A percentile compares a stretch with the other conserved stretches of the same genome.
These are phyloP conservation scores for Mycosarcoma maydis DNA, from an alignment of 1,284 basidiomycete genomes.

Conservation along the genomic window DNA sequence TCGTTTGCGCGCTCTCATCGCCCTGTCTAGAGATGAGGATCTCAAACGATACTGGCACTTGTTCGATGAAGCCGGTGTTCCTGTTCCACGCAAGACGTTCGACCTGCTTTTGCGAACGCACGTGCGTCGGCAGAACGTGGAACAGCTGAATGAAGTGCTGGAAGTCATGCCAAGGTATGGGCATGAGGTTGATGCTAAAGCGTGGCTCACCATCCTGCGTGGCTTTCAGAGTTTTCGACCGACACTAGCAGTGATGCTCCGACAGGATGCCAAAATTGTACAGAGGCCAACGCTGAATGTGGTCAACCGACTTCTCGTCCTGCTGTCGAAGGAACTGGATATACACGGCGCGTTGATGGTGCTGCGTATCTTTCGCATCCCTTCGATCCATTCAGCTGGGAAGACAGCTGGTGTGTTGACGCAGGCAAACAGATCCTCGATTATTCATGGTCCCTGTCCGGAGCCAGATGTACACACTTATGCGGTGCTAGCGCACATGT, in stretches of 20 bases:
- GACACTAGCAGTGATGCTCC: slow-evolving; percentile 22
- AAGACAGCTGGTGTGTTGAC: no score
- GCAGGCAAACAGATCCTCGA: neutral
- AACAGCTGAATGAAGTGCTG: slow-evolving; percentile 37
- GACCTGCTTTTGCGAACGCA: slow-evolving; percentile 37
- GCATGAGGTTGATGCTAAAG: slow-evolving; percentile 25
- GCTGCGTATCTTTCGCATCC: slow-evolving; percentile 33
- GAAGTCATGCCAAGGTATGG: slow-evolving; percentile 31
- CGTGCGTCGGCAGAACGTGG: slow-evolving; percentile 23
- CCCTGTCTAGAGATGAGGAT: slow-evolving; percentile 8
- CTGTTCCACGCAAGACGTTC: slow-evolving; percentile 41
- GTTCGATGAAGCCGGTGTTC: neutral
- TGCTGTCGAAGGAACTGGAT: slow-evolving; percentile 18
- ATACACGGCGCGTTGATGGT: slow-evolving; percentile 27
- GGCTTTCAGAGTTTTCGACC: slow-evolving; percentile 34
- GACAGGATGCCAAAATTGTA: slow-evolving; percentile 21
- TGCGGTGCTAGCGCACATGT: slow-evolving; percentile 12
- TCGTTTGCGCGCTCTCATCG: slow-evolving; percentile 28
- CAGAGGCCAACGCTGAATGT: slow-evolving; percentile 35
- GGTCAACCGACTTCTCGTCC: slow-evolving; percentile 21
- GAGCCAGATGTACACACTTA: slow-evolving; percentile 25
- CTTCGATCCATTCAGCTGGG: neutral
- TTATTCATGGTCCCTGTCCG: slow-evolving; percentile 23
- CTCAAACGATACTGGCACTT: slow-evolving; percentile 20
- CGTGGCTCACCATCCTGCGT: slow-evolving; percentile 43